Base-by-base conservation (phyloP, 345 rosid genomes). In the Hypericum androsaemum region DNA sequence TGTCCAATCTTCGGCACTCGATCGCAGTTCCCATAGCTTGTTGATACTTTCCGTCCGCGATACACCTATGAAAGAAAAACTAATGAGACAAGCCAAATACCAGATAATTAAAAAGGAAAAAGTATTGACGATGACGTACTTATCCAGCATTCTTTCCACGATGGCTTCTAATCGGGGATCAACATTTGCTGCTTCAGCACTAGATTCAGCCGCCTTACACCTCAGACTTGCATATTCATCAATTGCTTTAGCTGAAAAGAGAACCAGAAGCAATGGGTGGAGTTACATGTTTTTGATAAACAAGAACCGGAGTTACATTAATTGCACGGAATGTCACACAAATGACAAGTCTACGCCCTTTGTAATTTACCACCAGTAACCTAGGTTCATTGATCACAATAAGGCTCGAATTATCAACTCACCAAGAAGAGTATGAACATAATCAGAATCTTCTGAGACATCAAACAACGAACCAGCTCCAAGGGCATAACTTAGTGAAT, bases 1-100 rank as follows among this genome's bases (percentile, higher is more conserved):
- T 94, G 70, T 94, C 99, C 71, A 94, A 60, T 73, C 97, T 76
- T 57, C 96, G 80, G 73, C 97, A 94, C 66, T 94, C 99, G 68
- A 94, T 79, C 12, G 99, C 92, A 71, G 79, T 89, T 66, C 99
- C 99, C 96, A 94, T 86, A 52, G 99, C 99, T 69, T 88, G 99
- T 61, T 94, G 97, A 77, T 80, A 82, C 70, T 94, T 94, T 56
- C 95, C 95, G 68, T 94, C 99, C 59, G 44, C 51, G 55, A 94
- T 88, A 67, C 99, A 94, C 89, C 99, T 94, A 60, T 13, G 49
- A 7, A 56, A 56, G 56, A 41, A 62, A 68, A 22, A 22, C 32
- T 22, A 22, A 22, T 22, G 32, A 22, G 32, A 41, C 50, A 37
- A 69, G 32, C 47, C n/a, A 39, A 46, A 35, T 45, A 28, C 35